phyloP scores from a whole-genome alignment of 2,329 filamentous ascomycete genomes.

The Apiospora hydei region DNA sequence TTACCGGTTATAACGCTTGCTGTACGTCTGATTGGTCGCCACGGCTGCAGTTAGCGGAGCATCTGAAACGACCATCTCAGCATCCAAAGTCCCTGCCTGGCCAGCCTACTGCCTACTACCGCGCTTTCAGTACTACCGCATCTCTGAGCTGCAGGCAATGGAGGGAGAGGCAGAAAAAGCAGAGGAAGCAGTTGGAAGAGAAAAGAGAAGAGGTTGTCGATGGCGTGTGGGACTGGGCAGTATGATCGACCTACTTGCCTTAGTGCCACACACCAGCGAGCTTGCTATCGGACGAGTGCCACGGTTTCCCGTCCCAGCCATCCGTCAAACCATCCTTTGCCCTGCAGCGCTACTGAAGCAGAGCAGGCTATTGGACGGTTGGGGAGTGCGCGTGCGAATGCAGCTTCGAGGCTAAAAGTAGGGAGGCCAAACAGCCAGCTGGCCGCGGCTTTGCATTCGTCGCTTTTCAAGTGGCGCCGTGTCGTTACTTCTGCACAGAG shows the following conservation, averaged over 20 bases:
- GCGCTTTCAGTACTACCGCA: neutral
- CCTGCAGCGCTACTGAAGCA: conserved; percentile 1
- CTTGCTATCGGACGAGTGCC: conserved; percentile 4
- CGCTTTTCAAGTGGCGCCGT: neutral
- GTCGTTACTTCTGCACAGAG: neutral
- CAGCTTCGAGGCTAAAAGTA: conserved; percentile 6
- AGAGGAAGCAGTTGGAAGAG: conserved; percentile 1
- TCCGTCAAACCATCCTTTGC: neutral
- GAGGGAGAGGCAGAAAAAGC: neutral
- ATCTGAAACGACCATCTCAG: conserved; percentile 16
- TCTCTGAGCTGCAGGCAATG: conserved; percentile 1
- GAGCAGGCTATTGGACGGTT: conserved; percentile 10
- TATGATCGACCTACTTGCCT: neutral
- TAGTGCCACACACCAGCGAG: conserved; percentile 6
- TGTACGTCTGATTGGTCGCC: conserved; percentile 13
- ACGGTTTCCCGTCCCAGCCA: conserved; percentile 5
- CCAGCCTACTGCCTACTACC: neutral
- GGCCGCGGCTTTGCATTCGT: neutral
- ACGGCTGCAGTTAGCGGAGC: neutral
- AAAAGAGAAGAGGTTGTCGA: neutral
- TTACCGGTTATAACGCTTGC: conserved; percentile 7
- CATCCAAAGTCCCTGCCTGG: neutral
- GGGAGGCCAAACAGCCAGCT: neutral
- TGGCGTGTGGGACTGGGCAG: conserved; percentile 1
- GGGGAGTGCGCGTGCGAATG: neutral